Evolutionary conservation across 345 rosid genomes (phyloP).

Genomic region (Rhodamnia argentea): DNA sequence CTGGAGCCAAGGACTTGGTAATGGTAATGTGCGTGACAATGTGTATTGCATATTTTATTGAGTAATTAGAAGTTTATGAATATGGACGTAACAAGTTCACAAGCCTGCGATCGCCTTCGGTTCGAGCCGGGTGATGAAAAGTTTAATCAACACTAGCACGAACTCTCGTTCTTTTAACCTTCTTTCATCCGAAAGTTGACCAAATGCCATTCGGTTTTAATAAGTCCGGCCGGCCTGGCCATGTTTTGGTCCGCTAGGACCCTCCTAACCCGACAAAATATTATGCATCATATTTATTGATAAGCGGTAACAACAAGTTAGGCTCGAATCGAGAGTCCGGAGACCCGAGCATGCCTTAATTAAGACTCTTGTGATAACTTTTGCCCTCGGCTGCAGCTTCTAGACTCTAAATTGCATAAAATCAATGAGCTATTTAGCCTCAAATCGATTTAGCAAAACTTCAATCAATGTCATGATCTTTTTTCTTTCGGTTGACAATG

Average conservation of each 20-base stretch:
- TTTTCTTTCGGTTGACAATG: accelerated
- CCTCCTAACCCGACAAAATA: neutral
- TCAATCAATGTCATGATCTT: neutral
- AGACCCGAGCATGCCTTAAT: neutral
- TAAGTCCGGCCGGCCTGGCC: neutral
- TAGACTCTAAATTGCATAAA: neutral
- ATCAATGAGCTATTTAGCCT: neutral
- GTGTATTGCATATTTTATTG: neutral
- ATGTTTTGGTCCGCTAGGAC: neutral
- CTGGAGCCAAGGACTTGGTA: neutral
- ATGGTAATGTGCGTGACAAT: neutral
- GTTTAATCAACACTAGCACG: too few relatives aligned
- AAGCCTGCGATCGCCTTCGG: neutral
- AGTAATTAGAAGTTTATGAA: neutral
- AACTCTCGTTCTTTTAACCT: too few relatives aligned
- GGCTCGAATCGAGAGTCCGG: neutral
- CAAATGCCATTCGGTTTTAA: neutral
- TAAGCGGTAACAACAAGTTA: neutral
- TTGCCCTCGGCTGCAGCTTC: neutral
- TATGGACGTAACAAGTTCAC: neutral
- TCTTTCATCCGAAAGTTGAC: too few relatives aligned
- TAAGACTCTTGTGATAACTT: neutral
- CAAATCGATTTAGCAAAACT: neutral
- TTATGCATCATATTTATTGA: neutral
- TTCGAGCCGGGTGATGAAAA: too few relatives aligned